Evolutionary conservation across 176 grass and related monocot genomes (phyloP).

Genomic region (Oryza punctata): DNA sequence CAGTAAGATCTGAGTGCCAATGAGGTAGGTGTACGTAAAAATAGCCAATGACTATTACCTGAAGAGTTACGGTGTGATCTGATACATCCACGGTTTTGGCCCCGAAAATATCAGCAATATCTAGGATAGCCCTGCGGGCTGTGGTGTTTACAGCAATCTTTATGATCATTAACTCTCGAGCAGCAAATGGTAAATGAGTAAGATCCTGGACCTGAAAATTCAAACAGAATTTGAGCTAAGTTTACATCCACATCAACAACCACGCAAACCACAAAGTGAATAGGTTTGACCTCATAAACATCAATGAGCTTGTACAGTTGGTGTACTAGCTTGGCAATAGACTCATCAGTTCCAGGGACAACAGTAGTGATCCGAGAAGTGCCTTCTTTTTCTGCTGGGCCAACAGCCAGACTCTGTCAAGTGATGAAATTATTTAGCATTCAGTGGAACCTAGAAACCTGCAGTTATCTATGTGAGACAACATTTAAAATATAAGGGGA

Average conservation of each 20-base stretch:
- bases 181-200: conserved; percentile 83
- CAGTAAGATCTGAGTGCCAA: not conserved
- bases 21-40: not conserved
- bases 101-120: conserved; percentile 89
- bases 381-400: conserved; percentile 73
- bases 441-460: conserved; percentile 10
- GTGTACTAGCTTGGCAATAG: conserved; percentile 75
- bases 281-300: conserved; percentile 59
- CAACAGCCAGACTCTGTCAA: conserved; percentile 91
- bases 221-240: not conserved
- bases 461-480: not conserved
- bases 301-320: conserved; percentile 92
- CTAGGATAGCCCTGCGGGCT: conserved; percentile 89
- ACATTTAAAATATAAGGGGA: conserved; percentile 2
- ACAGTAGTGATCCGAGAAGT: conserved; percentile 92
- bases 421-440: conserved; percentile 34
- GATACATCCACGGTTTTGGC: conserved; percentile 88
- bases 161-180: conserved; percentile 93
- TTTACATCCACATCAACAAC: conserved; percentile 19
- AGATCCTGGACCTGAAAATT: conserved; percentile 75
- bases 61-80: conserved; percentile 93
- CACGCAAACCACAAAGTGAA: not conserved
- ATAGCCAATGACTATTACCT: conserved; percentile 45
- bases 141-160: conserved; percentile 85
- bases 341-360: conserved; percentile 88